Base-by-base conservation (phyloP, 768 basidiomycete species). In the Leccinum aurantiacum region DNA sequence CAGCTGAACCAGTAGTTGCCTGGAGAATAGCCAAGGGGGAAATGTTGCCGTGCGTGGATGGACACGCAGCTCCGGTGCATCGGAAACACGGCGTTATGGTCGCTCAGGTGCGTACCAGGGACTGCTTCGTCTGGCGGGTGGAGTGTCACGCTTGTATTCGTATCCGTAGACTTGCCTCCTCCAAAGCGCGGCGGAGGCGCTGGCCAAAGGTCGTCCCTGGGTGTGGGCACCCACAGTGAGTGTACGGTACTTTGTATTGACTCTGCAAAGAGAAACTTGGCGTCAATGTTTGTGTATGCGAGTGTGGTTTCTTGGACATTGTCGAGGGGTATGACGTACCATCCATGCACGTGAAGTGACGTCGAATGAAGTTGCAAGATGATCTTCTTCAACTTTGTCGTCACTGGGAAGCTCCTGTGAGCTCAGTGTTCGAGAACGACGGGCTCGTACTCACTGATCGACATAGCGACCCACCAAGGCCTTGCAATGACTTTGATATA, bases 211-310 rank as follows among this genome's bases (percentile, higher is more conserved):
- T 80, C 77, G 9, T 52, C 3, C 65, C 81, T 0, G 82, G 80
- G 2, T 76, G 72, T 3, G 83, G 80, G 60, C 86, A 86, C 1
- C 86, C 85, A 59, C 86, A 87, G 64, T 82, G 74, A 6, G 77
- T 81, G 71, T 88, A 88, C 2, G 78, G 77, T 3, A 84, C 69
- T 5, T 73, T 71, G 67, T 82, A 87, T 14, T 80, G 79, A 22
- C 74, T 69, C 78, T 82, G 37, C 2, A 22, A 4, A 10, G 29
- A 49, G 2, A 27, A 14, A 33, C 25, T 49, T 9, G 4, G 1
- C 3, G 19, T 58, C 4, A 58, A 37, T 17, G 5, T 38, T 38
- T 6, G 14, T 38, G 37, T 44, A 41, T 41, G 15, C 1, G 41
- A 6, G 38, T n/a, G 38, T 41, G 17, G 14, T 29, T 9, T 37